Percentiles rank a stretch among this genome's conserved stretches.
phyloP scores from a whole-genome alignment of 192 early-diverging fungal species.

The Geosiphon pyriformis region DNA sequence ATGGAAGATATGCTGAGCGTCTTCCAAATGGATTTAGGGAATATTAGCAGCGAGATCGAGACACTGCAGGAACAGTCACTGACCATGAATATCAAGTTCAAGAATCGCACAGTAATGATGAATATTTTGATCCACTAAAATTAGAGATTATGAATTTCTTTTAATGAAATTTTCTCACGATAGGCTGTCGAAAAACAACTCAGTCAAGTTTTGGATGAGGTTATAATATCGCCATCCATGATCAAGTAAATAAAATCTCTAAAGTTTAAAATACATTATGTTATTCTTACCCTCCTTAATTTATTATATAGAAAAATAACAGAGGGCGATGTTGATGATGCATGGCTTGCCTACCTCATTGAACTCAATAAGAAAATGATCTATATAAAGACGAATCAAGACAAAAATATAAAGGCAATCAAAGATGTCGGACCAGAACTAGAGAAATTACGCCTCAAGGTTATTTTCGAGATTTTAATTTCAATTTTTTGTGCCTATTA shows the following conservation, averaged over 20 bases:
- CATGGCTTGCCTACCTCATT: constrained; percentile 74
- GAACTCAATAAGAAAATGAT: constrained; percentile 88
- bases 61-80: constrained; percentile 78
- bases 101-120: constrained; percentile 69
- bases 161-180: constrained; percentile 1
- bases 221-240: constrained; percentile 71
- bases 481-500: background rate
- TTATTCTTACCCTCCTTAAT: constrained; percentile 7
- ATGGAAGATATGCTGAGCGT: constrained; percentile 83
- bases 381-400: constrained; percentile 72
- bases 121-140: too few species aligned
- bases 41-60: constrained; percentile 84
- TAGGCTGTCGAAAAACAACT: constrained; percentile 68
- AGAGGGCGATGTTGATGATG: constrained; percentile 88
- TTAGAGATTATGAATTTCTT: too few species aligned
- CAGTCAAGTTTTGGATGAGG: constrained; percentile 72
- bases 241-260: constrained; percentile 41
- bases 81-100: constrained; percentile 73
- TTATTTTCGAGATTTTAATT: constrained; percentile 20
- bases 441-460: constrained; percentile 80
- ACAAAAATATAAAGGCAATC: constrained; percentile 69
- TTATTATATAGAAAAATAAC: constrained; percentile 65
- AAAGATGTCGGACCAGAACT: constrained; percentile 89
- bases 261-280: background rate
- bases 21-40: constrained; percentile 84